These are phyloP conservation scores for Gigaspora rosea DNA, from an alignment of 192 early-diverging fungal species.

Conservation along the genomic window DNA sequence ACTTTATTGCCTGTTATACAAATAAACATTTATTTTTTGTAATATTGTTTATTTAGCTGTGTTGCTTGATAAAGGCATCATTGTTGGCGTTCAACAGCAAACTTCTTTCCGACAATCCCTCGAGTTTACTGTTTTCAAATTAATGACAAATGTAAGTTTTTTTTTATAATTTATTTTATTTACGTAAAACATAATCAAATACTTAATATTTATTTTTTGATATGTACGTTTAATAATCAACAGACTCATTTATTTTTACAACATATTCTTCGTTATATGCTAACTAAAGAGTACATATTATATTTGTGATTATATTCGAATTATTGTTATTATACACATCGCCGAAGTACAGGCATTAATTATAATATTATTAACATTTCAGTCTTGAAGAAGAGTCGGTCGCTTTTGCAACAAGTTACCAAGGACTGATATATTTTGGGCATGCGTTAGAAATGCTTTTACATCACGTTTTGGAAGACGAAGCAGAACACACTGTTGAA, in stretches of 20 bases:
- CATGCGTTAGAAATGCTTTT: conserved; percentile 93
- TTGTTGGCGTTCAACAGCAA: conserved; percentile 75
- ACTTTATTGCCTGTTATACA: neutral
- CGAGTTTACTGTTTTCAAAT: conserved; percentile 63
- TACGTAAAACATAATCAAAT: neutral
- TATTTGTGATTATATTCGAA: neutral
- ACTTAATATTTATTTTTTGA: conserved; percentile 3
- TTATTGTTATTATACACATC: neutral
- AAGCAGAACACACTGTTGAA: conserved; percentile 59
- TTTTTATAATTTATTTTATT: neutral
- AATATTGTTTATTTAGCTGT: conserved; percentile 53
- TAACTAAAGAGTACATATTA: conserved; percentile 47
- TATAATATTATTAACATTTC: neutral
- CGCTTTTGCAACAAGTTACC: conserved; percentile 68
- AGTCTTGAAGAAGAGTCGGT: conserved; percentile 63
- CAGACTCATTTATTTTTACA: conserved; percentile 81
- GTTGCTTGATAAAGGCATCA: conserved; percentile 67
- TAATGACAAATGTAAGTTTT: conserved; percentile 62
- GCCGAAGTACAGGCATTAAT: neutral
- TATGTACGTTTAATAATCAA: neutral
- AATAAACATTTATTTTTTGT: conserved; percentile 6
- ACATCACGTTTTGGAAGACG: conserved; percentile 85
- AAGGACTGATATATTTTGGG: conserved; percentile 80
- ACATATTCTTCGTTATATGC: conserved; percentile 61
- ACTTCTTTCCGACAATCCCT: conserved; percentile 56